A percentile compares a stretch with the other conserved stretches of the same genome.
phyloP scores from a whole-genome alignment of 2,329 filamentous ascomycete genomes.

The Xylaria digitata region DNA sequence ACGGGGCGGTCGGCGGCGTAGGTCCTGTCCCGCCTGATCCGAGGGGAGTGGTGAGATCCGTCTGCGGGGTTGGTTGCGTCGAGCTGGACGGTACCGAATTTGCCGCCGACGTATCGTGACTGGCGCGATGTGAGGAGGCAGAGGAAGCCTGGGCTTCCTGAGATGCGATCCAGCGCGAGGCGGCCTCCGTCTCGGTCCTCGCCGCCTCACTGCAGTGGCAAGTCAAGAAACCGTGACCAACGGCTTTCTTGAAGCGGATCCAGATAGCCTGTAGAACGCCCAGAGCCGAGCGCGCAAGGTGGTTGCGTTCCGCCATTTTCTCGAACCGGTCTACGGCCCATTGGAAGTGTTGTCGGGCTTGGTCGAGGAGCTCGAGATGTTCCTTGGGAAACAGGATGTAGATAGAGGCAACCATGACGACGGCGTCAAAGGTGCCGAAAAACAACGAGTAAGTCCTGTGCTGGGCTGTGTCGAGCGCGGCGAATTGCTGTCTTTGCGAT shows the following conservation, averaged over 20 bases:
- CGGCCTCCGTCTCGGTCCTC: constrained; percentile 39
- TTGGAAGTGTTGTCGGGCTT: constrained; percentile 66
- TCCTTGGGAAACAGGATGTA: constrained; percentile 71
- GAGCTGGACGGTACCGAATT: constrained; percentile 23
- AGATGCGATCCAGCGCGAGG: constrained; percentile 33
- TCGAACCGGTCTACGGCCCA: constrained; percentile 70
- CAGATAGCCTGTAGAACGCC: constrained; percentile 67
- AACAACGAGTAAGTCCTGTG: constrained; percentile 68
- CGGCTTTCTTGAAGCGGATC: constrained; percentile 63
- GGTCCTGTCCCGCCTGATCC: constrained; percentile 41
- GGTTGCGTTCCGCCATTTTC: constrained; percentile 65
- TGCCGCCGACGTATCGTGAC: constrained; percentile 21
- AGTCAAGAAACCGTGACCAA: constrained; percentile 52
- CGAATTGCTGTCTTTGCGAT: constrained; percentile 63
- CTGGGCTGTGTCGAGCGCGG: constrained; percentile 61
- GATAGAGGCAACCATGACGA: constrained; percentile 69
- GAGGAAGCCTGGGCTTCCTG: constrained; percentile 32
- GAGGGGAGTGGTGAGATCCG: constrained; percentile 40
- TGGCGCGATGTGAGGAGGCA: constrained; percentile 21
- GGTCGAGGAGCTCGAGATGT: constrained; percentile 60
- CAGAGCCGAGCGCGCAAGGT: constrained; percentile 64
- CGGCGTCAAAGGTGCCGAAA: constrained; percentile 72
- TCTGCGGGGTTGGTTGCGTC: constrained; percentile 35
- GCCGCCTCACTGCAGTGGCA: constrained; percentile 28
- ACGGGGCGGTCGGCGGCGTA: constrained; percentile 37